Evolutionary conservation across 306 rosid genomes (phyloP), one percentile per base, ranked within the genome.

Genomic region (Begonia peltatifolia): DNA sequence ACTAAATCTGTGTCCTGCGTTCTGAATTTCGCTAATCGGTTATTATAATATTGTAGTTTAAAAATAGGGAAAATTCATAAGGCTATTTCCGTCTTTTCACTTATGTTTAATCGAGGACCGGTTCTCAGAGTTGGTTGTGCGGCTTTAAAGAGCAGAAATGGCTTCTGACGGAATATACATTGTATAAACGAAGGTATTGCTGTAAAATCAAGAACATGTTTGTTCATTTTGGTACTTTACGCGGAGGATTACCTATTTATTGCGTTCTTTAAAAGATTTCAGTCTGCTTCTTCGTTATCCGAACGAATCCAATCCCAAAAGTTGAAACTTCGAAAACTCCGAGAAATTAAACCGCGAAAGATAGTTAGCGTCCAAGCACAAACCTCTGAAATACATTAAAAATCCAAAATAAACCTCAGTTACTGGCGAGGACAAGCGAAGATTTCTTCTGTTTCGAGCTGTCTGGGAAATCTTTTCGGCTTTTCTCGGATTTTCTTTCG

Each of bases 181-280:
- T 0, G 46, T 42, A 9, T 17, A 12, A 43, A 30, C 68, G 57
- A 44, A 44, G 48, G 6, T 44, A 10, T 44, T 44, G 48, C 1
- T 7, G 5, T 30, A 30, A 30, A 44, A 4, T 56, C 63, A 8
- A 25, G 0, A 9, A 3, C 18, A 6, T 0, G 0, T 3, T 0
- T n/a, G 65, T 56, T 59, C 23, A 42, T 9, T 42, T 35, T 84
- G 23, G 50, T 55, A 51, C 41, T 47, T 42, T 12, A 3, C 1
- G 35, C 9, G 57, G 58, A 64, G 80, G 75, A 52, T 53, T 65
- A 74, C 75, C 69, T 74, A 68, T 65, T 69, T 74, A 74, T 47
- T 60, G 53, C 65, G 52, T 53, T 41, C 6, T 53, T n/a, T 66
- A 63, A 64, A 10, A 41, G 11, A 14, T 56, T 57, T 51, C 61